Conservation (phyloP, 345 rosid genomes). For the Moricandia arvensis region DNA sequence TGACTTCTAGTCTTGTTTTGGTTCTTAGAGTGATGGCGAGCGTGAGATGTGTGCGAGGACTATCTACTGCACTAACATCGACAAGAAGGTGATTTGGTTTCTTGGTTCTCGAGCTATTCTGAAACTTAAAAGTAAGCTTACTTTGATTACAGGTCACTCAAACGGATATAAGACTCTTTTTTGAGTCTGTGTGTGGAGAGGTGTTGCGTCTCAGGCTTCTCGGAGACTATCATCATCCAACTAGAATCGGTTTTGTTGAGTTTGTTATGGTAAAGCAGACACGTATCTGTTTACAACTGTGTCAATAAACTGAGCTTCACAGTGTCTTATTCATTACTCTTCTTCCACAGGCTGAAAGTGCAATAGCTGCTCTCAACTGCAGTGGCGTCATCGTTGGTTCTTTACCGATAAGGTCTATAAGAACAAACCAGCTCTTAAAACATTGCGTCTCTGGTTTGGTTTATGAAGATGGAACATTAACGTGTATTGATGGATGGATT, state of each 20-base stretch:
- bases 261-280: constrained; percentile 56
- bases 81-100: constrained; percentile 61
- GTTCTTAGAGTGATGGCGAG: constrained; percentile 70
- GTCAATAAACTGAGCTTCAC: background rate
- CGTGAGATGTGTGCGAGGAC: constrained; percentile 96
- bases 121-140: no score
- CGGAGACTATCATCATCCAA: constrained; percentile 74
- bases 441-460: no score
- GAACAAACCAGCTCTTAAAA: no score
- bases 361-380: constrained; percentile 89
- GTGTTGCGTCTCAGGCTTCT: constrained; percentile 72
- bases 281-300: no score
- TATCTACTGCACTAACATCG: constrained; percentile 90
- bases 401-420: constrained; percentile 77
- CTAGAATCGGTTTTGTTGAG: constrained; percentile 82
- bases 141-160: constrained; percentile 80
- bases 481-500: no score
- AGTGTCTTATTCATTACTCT: background rate
- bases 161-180: constrained; percentile 60
- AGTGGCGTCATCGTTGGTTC: constrained; percentile 90
- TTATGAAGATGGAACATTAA: no score
- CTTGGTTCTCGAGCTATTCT: background rate
- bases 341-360: constrained; percentile 79
- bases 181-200: constrained; percentile 76
- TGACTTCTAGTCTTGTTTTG: constrained; percentile 10